Evolutionary conservation across 2,329 filamentous ascomycete species (phyloP).

Genomic region (Hymenoscyphus linearis): DNA sequence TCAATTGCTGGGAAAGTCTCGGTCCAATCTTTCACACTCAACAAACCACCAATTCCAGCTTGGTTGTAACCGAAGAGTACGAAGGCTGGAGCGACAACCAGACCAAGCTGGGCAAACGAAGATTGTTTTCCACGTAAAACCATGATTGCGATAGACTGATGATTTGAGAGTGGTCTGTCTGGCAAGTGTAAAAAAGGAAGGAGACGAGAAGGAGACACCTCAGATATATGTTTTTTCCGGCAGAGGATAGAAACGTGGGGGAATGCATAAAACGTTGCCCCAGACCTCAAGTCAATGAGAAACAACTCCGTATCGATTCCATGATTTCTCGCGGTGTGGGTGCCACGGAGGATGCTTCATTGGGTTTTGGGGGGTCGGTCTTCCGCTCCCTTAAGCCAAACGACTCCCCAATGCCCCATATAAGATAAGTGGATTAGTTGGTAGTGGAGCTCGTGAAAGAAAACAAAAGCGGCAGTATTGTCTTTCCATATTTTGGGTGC

Average conservation of each 20-base stretch:
- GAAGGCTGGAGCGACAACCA: slow-evolving; percentile 40
- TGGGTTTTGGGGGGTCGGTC: neutral
- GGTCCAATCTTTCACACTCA: slow-evolving; percentile 28
- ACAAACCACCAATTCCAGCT: slow-evolving; percentile 35
- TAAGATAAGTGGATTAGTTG: neutral
- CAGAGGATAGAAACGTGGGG: neutral
- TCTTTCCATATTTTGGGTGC: too few species aligned
- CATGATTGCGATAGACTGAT: neutral
- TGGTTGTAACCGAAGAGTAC: slow-evolving; percentile 40
- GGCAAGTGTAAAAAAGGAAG: neutral
- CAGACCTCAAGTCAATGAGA: neutral
- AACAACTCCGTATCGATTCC: neutral
- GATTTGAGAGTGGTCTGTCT: neutral
- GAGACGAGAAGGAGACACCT: neutral
- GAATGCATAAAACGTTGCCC: neutral
- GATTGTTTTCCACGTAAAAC: slow-evolving; percentile 13
- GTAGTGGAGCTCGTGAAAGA: neutral
- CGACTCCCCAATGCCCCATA: neutral
- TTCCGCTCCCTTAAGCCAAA: neutral
- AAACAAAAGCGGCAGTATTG: too few species aligned
- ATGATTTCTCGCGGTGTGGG: neutral
- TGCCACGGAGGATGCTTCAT: neutral
- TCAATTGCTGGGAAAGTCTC: slow-evolving; percentile 37
- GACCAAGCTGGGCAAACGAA: slow-evolving; percentile 33
- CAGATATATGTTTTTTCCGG: neutral